Percentiles rank a stretch among this genome's conserved stretches.
Evolutionary conservation across 2,329 filamentous ascomycete genomes (phyloP).

Genomic region (Ramularia endophylla): DNA sequence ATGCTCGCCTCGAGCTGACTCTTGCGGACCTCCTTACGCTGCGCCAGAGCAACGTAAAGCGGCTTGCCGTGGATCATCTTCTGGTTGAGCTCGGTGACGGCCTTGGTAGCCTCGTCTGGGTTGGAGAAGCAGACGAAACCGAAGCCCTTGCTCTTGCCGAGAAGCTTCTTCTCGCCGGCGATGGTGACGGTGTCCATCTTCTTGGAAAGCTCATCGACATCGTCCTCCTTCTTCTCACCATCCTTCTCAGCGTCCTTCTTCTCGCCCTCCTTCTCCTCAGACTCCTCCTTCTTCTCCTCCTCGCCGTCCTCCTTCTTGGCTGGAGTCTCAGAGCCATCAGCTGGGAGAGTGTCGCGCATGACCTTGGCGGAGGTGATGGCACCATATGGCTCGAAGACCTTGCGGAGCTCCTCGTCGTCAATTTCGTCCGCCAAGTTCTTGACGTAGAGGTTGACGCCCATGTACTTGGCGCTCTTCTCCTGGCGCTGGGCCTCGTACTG

Average conservation of each 20-base stretch:
- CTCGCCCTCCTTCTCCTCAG: constrained; percentile 48
- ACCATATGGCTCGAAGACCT: constrained; percentile 85
- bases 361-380: constrained; percentile 99
- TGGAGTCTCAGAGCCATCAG: constrained; percentile 38
- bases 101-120: constrained; percentile 98
- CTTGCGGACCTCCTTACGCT: constrained; percentile 99
- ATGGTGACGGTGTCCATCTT: constrained; percentile 49
- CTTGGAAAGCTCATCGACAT: constrained; percentile 41
- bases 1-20: constrained; percentile 98
- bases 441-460: constrained; percentile 99
- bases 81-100: constrained; percentile 99
- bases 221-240: constrained; percentile 54
- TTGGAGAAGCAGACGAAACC: constrained; percentile 99
- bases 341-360: constrained; percentile 74
- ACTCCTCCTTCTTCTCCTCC: constrained; percentile 43
- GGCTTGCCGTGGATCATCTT: constrained; percentile 98
- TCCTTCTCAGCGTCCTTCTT: constrained; percentile 50
- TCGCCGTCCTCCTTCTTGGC: constrained; percentile 38
- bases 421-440: constrained; percentile 98
- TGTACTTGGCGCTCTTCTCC: constrained; percentile 99
- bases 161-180: constrained; percentile 56
- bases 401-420: constrained; percentile 94
- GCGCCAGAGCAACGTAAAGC: constrained; percentile 92
- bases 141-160: constrained; percentile 99
- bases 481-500: constrained; percentile 96